Evolutionary conservation across 805 yeast genomes (phyloP).

Genomic region (Candida taoyuanica): DNA sequence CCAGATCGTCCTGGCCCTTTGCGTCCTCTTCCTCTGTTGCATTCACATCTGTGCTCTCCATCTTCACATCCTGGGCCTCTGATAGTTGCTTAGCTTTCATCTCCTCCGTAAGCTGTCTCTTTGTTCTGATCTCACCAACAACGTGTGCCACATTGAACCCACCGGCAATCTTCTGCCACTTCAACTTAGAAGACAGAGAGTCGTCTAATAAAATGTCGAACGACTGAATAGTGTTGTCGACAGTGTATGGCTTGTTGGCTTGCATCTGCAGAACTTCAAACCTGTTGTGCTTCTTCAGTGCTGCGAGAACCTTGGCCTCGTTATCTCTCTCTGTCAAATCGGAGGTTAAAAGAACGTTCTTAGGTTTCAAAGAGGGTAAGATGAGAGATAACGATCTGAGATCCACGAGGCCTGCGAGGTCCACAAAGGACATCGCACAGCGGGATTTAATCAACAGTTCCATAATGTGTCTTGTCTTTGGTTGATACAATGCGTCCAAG

Average conservation of each 20-base stretch:
- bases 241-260: constrained; percentile 38
- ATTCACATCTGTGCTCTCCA: constrained; percentile 11
- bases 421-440: constrained; percentile 74
- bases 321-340: constrained; percentile 32
- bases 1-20: constrained; percentile 16
- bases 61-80: constrained; percentile 17
- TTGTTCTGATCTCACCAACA: constrained; percentile 50
- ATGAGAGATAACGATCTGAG: constrained; percentile 75
- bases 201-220: constrained; percentile 68
- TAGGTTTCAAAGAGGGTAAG: constrained; percentile 74
- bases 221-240: constrained; percentile 51
- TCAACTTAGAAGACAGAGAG: constrained; percentile 49
- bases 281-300: constrained; percentile 23
- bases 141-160: constrained; percentile 82
- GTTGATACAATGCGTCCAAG: constrained; percentile 48
- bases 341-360: constrained; percentile 56
- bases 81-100: not conserved
- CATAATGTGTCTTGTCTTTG: constrained; percentile 39
- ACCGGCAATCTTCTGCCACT: constrained; percentile 83
- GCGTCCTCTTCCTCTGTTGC: constrained; percentile 8
- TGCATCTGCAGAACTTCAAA: constrained; percentile 31
- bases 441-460: constrained; percentile 42
- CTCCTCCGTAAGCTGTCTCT: constrained; percentile 19
- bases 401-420: constrained; percentile 81
- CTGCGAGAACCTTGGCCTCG: constrained; percentile 10